A percentile compares a stretch with the other conserved stretches of the same genome.
phyloP scores from a whole-genome alignment of 2,329 filamentous ascomycete genomes.

The Pseudovirgaria hyperparasitica region DNA sequence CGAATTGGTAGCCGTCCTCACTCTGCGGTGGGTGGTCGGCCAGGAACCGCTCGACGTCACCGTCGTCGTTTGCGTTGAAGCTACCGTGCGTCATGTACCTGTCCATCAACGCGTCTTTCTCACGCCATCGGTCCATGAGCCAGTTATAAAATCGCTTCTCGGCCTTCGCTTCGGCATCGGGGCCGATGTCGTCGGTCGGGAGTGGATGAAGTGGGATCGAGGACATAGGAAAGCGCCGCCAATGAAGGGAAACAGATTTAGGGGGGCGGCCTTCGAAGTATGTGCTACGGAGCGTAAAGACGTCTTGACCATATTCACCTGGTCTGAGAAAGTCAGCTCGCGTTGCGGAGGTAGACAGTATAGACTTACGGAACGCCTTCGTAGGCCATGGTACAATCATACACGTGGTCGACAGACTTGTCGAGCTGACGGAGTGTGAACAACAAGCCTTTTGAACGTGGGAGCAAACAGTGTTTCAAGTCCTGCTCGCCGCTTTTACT shows the following conservation, averaged over 20 bases:
- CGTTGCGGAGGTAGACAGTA: not conserved
- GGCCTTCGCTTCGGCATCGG: too few species aligned
- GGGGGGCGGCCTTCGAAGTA: constrained; percentile 84
- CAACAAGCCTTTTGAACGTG: constrained; percentile 66
- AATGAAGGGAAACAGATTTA: constrained; percentile 92
- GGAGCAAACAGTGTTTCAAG: constrained; percentile 58
- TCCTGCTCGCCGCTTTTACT: constrained; percentile 60
- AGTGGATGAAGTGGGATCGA: constrained; percentile 73
- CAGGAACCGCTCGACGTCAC: too few species aligned
- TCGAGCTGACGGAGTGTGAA: constrained; percentile 69
- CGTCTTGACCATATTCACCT: constrained; percentile 65
- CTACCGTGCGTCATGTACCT: constrained; percentile 58
- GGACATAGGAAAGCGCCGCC: constrained; percentile 69
- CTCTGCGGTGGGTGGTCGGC: too few species aligned
- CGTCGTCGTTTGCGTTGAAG: constrained; percentile 59
- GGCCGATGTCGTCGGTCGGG: too few species aligned
- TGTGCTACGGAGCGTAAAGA: constrained; percentile 73
- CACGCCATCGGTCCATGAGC: constrained; percentile 73
- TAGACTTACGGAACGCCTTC: constrained; percentile 75
- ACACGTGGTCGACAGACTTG: constrained; percentile 65
- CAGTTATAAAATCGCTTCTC: constrained; percentile 64
- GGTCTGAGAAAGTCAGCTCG: constrained; percentile 11
- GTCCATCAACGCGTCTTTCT: constrained; percentile 82
- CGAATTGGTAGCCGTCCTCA: too few species aligned
- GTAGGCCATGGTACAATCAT: constrained; percentile 91